A percentile compares a stretch with the other conserved stretches of the same genome.
phyloP scores from a whole-genome alignment of 2,329 filamentous ascomycete genomes.

The Aspergillaceae sp. region DNA sequence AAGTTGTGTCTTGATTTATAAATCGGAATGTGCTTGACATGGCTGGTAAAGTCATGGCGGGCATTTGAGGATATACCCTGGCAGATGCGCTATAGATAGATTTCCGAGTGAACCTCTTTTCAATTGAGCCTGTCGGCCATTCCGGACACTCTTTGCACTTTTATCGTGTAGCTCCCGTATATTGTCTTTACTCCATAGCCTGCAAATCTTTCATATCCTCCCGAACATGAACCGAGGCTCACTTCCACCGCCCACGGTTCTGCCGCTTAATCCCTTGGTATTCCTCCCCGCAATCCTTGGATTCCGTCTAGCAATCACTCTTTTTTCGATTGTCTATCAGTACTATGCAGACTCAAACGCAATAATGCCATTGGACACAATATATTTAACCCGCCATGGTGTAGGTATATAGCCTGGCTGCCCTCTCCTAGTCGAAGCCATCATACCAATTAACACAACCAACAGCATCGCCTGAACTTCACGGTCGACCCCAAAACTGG shows the following conservation, averaged over 20 bases:
- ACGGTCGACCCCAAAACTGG: constrained; percentile 73
- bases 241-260: constrained; percentile 6
- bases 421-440: too few relatives aligned
- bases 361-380: constrained; percentile 58
- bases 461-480: constrained; percentile 84
- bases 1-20: constrained; percentile 16
- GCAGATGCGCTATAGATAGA: constrained; percentile 19
- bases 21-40: constrained; percentile 11
- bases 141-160: constrained; percentile 1
- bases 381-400: constrained; percentile 67
- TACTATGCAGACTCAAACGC: not conserved
- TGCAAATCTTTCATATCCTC: not conserved
- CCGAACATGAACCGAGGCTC: constrained; percentile 6
- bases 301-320: not conserved
- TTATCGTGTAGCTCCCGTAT: not conserved
- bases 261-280: not conserved
- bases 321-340: not conserved
- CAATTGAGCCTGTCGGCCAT: constrained; percentile 5
- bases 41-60: constrained; percentile 15
- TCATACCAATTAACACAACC: not conserved
- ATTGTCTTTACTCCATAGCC: not conserved
- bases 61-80: constrained; percentile 17
- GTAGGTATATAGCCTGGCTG: constrained; percentile 42
- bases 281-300: not conserved
- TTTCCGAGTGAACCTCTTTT: constrained; percentile 12